phyloP scores from a whole-genome alignment of 2,329 filamentous ascomycete genomes.

The Rhytidhysteron rufulum region DNA sequence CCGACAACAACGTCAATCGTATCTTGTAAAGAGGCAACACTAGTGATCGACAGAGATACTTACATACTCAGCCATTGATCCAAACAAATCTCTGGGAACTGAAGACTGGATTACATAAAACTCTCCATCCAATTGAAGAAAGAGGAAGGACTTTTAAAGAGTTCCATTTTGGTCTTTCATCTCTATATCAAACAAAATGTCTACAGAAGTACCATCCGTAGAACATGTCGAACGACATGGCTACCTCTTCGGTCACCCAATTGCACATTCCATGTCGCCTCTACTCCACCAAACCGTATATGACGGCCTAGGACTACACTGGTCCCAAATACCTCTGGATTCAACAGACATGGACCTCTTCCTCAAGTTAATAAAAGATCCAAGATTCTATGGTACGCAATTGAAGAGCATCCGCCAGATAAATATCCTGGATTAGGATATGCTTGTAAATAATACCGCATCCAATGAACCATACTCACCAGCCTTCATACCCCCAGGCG shows the following conservation, averaged over 20 bases:
- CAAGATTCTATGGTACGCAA: slow-evolving; percentile 56
- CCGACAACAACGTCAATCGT: no score
- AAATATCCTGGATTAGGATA: no score
- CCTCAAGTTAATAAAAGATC: slow-evolving; percentile 49
- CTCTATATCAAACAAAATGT: neutral
- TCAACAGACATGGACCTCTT: slow-evolving; percentile 44
- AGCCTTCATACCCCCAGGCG: slow-evolving; percentile 45
- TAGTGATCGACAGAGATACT: no score
- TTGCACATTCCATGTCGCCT: slow-evolving; percentile 55
- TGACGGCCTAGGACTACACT: slow-evolving; percentile 47
- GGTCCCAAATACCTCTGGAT: slow-evolving; percentile 49
- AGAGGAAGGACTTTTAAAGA: no score
- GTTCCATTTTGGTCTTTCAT: neutral
- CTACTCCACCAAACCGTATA: slow-evolving; percentile 54
- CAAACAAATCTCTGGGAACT: no score
- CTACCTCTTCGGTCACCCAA: slow-evolving; percentile 56
- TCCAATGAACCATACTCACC: no score
- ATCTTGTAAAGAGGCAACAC: no score
- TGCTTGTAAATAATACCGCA: no score
- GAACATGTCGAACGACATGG: slow-evolving; percentile 46
- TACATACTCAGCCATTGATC: no score
- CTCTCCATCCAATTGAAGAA: no score
- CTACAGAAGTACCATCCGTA: neutral
- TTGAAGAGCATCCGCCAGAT: neutral
- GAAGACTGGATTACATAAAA: no score